Base-by-base conservation (phyloP, 2,329 filamentous ascomycete species). In the Chrysoporthe deuterocubensis region DNA sequence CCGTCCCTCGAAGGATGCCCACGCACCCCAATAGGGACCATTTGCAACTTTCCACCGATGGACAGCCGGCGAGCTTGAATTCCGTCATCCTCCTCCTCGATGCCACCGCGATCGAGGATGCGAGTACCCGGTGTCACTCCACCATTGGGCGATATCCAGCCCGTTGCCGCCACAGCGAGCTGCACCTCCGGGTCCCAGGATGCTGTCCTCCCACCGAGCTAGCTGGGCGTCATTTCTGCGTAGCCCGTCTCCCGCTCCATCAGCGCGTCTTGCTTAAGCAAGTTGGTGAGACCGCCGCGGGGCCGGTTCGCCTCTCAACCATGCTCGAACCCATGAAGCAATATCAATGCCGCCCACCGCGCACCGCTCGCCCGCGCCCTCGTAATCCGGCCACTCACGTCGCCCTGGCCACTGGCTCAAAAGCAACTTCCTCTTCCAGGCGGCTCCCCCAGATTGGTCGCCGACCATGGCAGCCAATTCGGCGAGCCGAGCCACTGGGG, bases 341-440 rank as follows among this genome's bases (percentile, higher is more conserved):
- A 57, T n/a, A 56, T 11, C 52, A 56, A 37, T 37, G 14, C 9
- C 40, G 54, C 34, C 8, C 16, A 18, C 34, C 32, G 18, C 54
- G 16, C 40, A 26, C 26, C 13, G 9, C 21, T 4, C 21, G 54
- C 54, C 16, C 18, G 14, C 54, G 8, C 18, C 14, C 34, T 40
- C 54, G 54, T 57, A 57, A 57, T 40, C 54, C 18, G 34, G 16
- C 54, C 54, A 57, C 32, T 57, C 34, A 57, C 14, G 18, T n/a
- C 4, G 32, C 32, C 54, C 14, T 57, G 8, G 54, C 32, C 54
- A 40, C 16, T 32, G 16, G 18, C 32, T n/a, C 18, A 58, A 44
- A 26, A 6, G 43, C 16, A 54, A 54, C 61, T 69, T 65, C 37
- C 43, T 43, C 52, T 61, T 58, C 26, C 21, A 56, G 48, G n/a